Evolutionary conservation across 2,329 filamentous ascomycete genomes (phyloP), one percentile per base, ranked within the genome.

Genomic region (Colletotrichum musae): DNA sequence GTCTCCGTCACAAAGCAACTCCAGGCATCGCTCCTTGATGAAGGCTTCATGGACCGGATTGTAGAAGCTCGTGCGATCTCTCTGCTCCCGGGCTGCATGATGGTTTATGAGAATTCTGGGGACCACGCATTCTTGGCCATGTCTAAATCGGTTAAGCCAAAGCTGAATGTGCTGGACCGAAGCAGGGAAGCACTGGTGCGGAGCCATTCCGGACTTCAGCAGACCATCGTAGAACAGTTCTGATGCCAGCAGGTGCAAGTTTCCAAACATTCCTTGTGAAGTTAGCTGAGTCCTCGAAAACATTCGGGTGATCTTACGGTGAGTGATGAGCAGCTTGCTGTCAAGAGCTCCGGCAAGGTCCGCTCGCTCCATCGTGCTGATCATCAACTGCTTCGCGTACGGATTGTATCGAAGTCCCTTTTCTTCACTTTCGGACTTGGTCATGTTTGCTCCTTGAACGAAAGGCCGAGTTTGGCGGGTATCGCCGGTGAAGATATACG

Each of bases 401-500:
- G 47, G 36, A 9, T 70, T 64, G 4, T 24, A 10, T 6, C 24
- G 43, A 16, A 64, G 54, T 7, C 53, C 54, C 43, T 64, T 68
- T n/a, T 58, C 52, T 3, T 15, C 12, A 39, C 48, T n/a, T 39
- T 64, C 61, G 18, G 13, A 54, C 16, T 10, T 32, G 3, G 26
- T 53, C 24, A 45, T 54, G 13, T 12, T 58, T 7, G 5, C 58
- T 7, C 75, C 74, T 28, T 80, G 78, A 21, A 84, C 79, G 28
- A 80, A 86, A 0, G 84, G 84, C 6, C 79, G 77, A 0, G 82
- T 85, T 63, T 85, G 81, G 1, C 82, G 79, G n/a, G 82, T 80
- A 45, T 84, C 84, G 1, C 84, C 84, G 0, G 82, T 82, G 53
- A 84, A 80, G 2, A 86, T 81, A 82, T 83, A 86, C 0, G 77